Base-by-base conservation (phyloP, 768 basidiomycete genomes). In the Trametes punicea region DNA sequence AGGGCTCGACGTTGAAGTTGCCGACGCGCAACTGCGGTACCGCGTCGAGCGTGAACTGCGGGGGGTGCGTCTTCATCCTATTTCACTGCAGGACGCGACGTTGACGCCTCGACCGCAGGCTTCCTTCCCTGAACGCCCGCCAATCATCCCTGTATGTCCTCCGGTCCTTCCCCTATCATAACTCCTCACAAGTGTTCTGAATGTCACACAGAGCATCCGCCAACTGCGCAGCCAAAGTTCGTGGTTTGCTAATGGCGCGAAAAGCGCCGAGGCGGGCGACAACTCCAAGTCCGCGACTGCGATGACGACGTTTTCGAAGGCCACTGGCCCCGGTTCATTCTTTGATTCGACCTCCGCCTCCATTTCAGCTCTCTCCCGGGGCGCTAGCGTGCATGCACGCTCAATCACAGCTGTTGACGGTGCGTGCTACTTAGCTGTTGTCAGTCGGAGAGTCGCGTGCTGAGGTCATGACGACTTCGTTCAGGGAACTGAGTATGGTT, bases 381-480 rank as follows among this genome's bases (percentile, higher is more conserved):
- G 44, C n/a, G 41, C 52, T 27, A 54, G 51, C 39, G 42, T 50
- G 26, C 57, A 50, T 16, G 57, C 46, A 15, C 52, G 52, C 7
- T 59, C 57, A 18, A 59, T 53, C 6, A 60, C 53, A 2, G 58
- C 58, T 34, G 53, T 60, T 1, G 57, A 59, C 15, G 46, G 57
- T 58, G 25, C 6, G 29, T 40, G n/a, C n/a, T n/a, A n/a, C n/a
- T n/a, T n/a, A n/a, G n/a, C n/a, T n/a, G n/a, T n/a, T n/a, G n/a
- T n/a, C n/a, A n/a, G n/a, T n/a, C n/a, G n/a, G n/a, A n/a, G n/a
- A n/a, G n/a, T n/a, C n/a, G n/a, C n/a, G n/a, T n/a, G n/a, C n/a
- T n/a, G n/a, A n/a, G n/a, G n/a, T n/a, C n/a, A n/a, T n/a, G n/a
- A n/a, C n/a, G n/a, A n/a, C n/a, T n/a, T n/a, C n/a, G n/a, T n/a